phyloP scores from a whole-genome alignment of 1,284 basidiomycete species.

The Xerocomus alliaceus region DNA sequence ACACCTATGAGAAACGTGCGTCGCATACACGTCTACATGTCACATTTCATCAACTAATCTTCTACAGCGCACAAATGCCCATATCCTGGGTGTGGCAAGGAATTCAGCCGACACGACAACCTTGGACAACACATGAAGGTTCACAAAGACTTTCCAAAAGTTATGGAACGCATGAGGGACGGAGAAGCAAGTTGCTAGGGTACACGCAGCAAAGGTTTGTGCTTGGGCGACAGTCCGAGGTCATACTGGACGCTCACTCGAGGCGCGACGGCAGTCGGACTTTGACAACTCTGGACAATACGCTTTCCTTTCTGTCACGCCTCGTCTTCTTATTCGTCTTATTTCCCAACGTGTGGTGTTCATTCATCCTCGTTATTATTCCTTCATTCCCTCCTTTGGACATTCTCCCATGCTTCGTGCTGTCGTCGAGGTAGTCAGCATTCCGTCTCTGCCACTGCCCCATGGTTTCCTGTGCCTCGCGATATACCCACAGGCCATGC shows the following conservation, averaged over 20 bases:
- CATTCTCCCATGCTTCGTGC: constrained; percentile 29
- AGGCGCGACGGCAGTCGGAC: constrained; percentile 37
- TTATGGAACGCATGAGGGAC: constrained; percentile 35
- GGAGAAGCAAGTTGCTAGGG: constrained; percentile 22
- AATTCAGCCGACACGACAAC: constrained; percentile 87
- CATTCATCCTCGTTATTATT: constrained; percentile 30
- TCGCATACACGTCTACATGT: constrained; percentile 19
- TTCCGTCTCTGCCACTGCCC: constrained; percentile 22
- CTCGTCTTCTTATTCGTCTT: constrained; percentile 33
- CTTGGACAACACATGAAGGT: constrained; percentile 79
- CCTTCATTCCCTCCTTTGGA: constrained; percentile 32
- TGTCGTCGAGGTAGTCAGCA: constrained; percentile 26
- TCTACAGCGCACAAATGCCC: constrained; percentile 75
- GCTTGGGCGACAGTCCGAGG: constrained; percentile 29
- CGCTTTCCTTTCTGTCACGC: constrained; percentile 32
- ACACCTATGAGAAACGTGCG: constrained; percentile 73
- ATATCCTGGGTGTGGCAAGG: constrained; percentile 78
- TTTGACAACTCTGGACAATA: constrained; percentile 34
- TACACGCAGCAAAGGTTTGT: constrained; percentile 27
- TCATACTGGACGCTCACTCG: constrained; percentile 20
- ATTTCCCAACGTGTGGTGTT: constrained; percentile 37
- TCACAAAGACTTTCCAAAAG: constrained; percentile 52
- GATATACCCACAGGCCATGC: constrained; percentile 35
- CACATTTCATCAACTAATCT: constrained; percentile 15
- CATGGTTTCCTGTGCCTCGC: constrained; percentile 19